phyloP scores from a whole-genome alignment of 495 filamentous ascomycete genomes.

The Lepraria neglecta region DNA sequence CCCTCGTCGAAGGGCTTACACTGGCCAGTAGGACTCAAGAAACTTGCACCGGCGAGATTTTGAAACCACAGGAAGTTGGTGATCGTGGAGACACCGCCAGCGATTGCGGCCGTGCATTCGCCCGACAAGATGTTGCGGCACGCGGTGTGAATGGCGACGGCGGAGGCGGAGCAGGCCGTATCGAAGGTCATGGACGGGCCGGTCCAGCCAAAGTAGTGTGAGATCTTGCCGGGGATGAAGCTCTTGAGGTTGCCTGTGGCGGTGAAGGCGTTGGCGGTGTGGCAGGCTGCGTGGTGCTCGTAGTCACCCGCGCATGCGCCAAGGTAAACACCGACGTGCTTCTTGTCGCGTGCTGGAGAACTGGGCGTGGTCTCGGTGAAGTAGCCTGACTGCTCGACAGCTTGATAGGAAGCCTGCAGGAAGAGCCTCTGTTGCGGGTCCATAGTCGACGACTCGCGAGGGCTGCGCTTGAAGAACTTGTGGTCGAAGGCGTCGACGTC shows the following conservation, averaged over 20 bases:
- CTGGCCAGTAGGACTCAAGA: slow-evolving; percentile 39
- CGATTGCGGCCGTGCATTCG: slow-evolving; percentile 37
- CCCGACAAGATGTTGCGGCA: slow-evolving; percentile 32
- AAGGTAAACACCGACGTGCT: slow-evolving; percentile 28
- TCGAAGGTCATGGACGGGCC: slow-evolving; percentile 42
- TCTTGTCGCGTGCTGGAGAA: no score
- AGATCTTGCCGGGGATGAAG: slow-evolving; percentile 33
- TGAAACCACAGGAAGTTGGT: slow-evolving; percentile 35
- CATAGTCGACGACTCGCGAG: slow-evolving; percentile 41
- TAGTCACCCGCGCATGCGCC: slow-evolving; percentile 34
- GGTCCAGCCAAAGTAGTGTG: slow-evolving; percentile 42
- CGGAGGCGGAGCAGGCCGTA: slow-evolving; percentile 43
- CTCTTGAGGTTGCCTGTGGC: slow-evolving; percentile 29
- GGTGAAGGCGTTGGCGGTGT: slow-evolving; percentile 35
- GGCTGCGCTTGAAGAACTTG: slow-evolving; percentile 46
- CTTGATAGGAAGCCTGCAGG: slow-evolving; percentile 46
- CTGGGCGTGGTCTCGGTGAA: slow-evolving; percentile 24
- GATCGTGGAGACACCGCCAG: slow-evolving; percentile 40
- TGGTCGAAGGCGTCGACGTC: slow-evolving; percentile 46
- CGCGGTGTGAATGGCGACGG: slow-evolving; percentile 39
- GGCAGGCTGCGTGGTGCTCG: slow-evolving; percentile 30
- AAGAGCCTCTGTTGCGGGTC: slow-evolving; percentile 49
- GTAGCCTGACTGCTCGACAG: slow-evolving; percentile 43
- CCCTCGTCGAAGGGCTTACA: slow-evolving; percentile 68
- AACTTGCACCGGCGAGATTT: slow-evolving; percentile 36